These are phyloP conservation scores for Amaranthus tricolor DNA, from an alignment of 179 eudicot genomes.

Conservation along the genomic window DNA sequence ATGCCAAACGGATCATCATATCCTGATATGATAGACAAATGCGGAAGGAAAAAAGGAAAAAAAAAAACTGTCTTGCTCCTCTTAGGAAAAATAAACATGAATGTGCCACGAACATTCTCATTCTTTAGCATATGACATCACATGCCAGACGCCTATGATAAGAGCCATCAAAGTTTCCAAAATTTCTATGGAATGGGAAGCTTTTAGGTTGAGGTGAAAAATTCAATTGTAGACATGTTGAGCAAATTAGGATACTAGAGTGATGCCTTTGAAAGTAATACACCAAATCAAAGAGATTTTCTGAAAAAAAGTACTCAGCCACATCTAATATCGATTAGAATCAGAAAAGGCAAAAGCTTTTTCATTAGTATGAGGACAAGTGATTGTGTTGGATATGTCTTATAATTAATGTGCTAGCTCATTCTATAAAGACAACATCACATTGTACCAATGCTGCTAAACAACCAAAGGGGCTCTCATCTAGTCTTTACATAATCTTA, in stretches of 20 bases:
- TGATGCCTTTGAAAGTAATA: neutral
- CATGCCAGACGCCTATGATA: neutral
- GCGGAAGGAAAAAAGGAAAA: neutral
- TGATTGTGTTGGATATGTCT: no score
- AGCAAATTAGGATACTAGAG: neutral
- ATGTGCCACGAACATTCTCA: neutral
- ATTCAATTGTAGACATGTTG: neutral
- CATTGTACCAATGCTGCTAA: no score
- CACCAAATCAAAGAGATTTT: neutral
- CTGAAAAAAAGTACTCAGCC: neutral
- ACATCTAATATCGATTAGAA: neutral
- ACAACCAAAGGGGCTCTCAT: no score
- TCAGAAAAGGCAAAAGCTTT: neutral
- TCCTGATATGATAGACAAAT: neutral
- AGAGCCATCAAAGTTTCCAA: neutral
- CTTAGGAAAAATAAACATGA: neutral
- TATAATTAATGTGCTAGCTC: no score
- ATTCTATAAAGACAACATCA: no score
- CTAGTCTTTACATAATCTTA: no score
- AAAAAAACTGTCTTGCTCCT: neutral
- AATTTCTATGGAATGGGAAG: neutral
- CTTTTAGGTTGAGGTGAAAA: neutral
- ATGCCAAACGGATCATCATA: neutral
- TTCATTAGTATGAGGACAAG: no score
- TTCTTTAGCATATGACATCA: neutral